A percentile compares a stretch with the other conserved stretches of the same genome.
Conservation (phyloP, 768 basidiomycete genomes). For the Clitopilus passeckerianus region DNA sequence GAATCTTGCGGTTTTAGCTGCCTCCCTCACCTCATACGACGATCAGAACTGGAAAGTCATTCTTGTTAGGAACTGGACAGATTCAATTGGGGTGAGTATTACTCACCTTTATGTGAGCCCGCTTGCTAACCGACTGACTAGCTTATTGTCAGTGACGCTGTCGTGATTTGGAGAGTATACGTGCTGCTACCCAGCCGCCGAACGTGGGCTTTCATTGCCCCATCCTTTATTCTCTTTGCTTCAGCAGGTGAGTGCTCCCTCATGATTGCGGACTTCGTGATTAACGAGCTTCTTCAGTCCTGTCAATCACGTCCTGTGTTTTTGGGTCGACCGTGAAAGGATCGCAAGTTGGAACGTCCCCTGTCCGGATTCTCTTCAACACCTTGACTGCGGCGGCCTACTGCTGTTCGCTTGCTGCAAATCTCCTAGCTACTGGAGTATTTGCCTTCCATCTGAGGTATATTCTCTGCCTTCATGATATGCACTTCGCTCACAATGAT, state of each 20-base stretch:
- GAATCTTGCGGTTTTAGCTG: background rate
- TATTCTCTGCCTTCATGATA: background rate
- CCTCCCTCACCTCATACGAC: background rate
- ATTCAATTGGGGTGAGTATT: background rate
- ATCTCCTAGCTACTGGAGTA: background rate
- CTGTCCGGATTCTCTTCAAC: background rate
- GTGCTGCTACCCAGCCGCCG: background rate
- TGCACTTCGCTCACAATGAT: background rate
- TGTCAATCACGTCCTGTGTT: background rate
- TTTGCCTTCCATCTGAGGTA: background rate
- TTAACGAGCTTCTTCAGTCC: background rate
- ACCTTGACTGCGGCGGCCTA: background rate
- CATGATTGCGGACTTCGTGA: background rate
- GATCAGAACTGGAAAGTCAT: background rate
- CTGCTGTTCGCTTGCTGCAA: background rate
- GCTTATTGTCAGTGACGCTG: background rate
- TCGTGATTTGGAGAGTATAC: background rate
- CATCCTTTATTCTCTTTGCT: background rate
- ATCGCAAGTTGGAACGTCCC: background rate
- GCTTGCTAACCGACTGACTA: background rate
- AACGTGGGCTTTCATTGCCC: background rate
- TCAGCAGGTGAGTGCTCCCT: background rate
- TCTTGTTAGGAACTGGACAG: background rate
- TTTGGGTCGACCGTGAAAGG: background rate
- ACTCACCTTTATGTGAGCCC: background rate